Base-by-base conservation (phyloP, 1,139 yeast species). In the Komagataea norvegica region DNA sequence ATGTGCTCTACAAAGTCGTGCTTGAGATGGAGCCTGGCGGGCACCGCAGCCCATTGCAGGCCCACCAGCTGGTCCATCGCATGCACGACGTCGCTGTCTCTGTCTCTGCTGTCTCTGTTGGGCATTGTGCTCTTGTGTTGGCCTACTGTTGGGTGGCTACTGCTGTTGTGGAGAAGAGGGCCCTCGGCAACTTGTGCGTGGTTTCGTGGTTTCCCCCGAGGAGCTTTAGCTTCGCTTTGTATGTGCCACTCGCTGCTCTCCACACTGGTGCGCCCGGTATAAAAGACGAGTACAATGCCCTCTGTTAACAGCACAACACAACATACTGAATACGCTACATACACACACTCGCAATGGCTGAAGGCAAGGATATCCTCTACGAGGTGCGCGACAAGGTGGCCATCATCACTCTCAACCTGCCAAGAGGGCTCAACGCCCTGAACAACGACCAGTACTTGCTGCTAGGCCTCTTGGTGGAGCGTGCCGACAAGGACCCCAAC, bases 331-430 rank as follows among this genome's bases (percentile, higher is more conserved):
- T n/a, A n/a, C n/a, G n/a, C n/a, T n/a, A n/a, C n/a, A n/a, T n/a
- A n/a, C n/a, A 25, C 10, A 2, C 14, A 32, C 13, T 17, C 6
- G 41, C 13, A 25, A 52, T 50, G 55, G 21, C 48, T 8, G 51
- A 45, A 30, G 51, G 48, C 3, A 38, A 57, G 37, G 71, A 65
- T 41, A 68, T 74, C 38, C 51, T 61, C 10, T 74, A 75, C 56
- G 77, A 73, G 52, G 79, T 77, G 31, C 67, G 63, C 44, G 83
- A 64, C 47, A 67, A 61, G 40, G 67, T 72, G n/a, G 72, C 81
- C 41, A 68, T 83, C 47, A 85, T 87, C 59, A 79, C 84, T 14
- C 62, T 87, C 32, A 78, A 79, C 53, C 64, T 75, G 36, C 87
- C 94, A 22, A 52, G 65, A 34, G 68, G 69, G 33, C 67, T 77